Percentiles rank a stretch among this genome's conserved stretches.
These are phyloP conservation scores for Vitis labrusca DNA, from an alignment of 164 flowering plant genomes.

Conservation along the genomic window DNA sequence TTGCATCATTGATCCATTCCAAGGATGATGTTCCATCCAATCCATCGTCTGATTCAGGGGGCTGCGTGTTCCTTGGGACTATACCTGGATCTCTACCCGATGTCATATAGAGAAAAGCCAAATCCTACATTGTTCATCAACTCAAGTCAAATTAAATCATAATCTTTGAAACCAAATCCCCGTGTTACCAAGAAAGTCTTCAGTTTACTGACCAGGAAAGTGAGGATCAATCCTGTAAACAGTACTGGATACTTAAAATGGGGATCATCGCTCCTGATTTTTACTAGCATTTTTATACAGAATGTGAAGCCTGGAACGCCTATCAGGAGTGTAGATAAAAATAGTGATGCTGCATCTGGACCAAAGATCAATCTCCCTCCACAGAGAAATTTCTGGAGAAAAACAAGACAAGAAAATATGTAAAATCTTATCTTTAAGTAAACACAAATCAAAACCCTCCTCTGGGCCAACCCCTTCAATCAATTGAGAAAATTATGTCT, in stretches of 20 bases:
- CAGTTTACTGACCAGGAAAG: slow-evolving; percentile 41
- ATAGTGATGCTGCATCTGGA: slow-evolving; percentile 51
- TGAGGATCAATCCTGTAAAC: slow-evolving; percentile 36
- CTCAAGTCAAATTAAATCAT: not conserved
- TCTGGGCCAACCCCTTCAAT: too few relatives aligned
- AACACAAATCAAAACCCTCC: too few relatives aligned
- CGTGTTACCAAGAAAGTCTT: not conserved
- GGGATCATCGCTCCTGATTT: slow-evolving; percentile 19
- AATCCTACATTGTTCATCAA: slow-evolving; percentile 21
- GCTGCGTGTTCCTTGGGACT: slow-evolving; percentile 27
- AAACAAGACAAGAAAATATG: slow-evolving; percentile 7
- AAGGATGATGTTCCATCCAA: slow-evolving; percentile 9
- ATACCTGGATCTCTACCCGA: slow-evolving; percentile 38
- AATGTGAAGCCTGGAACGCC: slow-evolving; percentile 50
- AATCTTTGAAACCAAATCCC: not conserved
- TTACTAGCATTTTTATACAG: slow-evolving; percentile 32
- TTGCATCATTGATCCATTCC: slow-evolving; percentile 24
- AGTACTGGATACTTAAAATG: slow-evolving; percentile 31
- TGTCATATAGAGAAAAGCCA: slow-evolving; percentile 35
- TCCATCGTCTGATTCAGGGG: slow-evolving; percentile 22
- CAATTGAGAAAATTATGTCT: too few relatives aligned
- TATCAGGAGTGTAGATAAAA: slow-evolving; percentile 39
- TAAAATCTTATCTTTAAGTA: too few relatives aligned
- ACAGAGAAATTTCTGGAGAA: slow-evolving; percentile 46
- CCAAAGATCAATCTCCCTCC: slow-evolving; percentile 63